phyloP scores from a whole-genome alignment of 495 filamentous ascomycete species.

The Penicillium salamii region DNA sequence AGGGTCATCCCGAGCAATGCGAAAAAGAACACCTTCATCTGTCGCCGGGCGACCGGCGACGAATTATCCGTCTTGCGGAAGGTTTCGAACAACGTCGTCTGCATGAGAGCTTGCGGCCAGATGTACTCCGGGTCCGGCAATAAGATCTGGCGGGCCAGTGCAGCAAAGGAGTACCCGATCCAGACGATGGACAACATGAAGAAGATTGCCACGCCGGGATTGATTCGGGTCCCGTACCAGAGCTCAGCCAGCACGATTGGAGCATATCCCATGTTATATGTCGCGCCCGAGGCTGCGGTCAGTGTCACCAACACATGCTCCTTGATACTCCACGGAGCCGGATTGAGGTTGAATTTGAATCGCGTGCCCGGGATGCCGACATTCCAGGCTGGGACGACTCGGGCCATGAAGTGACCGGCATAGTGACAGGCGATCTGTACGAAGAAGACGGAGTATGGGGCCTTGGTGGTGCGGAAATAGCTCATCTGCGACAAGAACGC shows the following conservation, averaged over 20 bases:
- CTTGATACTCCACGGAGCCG: slow-evolving; percentile 55
- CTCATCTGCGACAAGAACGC: slow-evolving; percentile 54
- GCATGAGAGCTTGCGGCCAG: slow-evolving; percentile 51
- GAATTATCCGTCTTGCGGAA: slow-evolving; percentile 51
- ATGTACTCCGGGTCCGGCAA: slow-evolving; percentile 55
- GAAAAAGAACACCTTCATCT: slow-evolving; percentile 54
- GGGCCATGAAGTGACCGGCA: slow-evolving; percentile 51
- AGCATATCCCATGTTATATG: slow-evolving; percentile 47
- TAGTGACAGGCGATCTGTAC: slow-evolving; percentile 56
- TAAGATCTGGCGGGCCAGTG: slow-evolving; percentile 50
- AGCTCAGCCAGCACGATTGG: slow-evolving; percentile 52
- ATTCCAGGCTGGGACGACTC: slow-evolving; percentile 43
- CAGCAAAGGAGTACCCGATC: slow-evolving; percentile 54
- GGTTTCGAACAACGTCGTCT: slow-evolving; percentile 54
- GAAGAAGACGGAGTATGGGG: slow-evolving; percentile 57
- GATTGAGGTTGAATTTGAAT: slow-evolving; percentile 51
- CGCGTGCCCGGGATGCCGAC: slow-evolving; percentile 47
- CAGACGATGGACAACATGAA: slow-evolving; percentile 59
- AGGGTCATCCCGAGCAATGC: slow-evolving; percentile 47
- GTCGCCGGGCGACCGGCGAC: slow-evolving; percentile 45
- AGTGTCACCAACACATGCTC: slow-evolving; percentile 57
- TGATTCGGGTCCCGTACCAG: slow-evolving; percentile 48
- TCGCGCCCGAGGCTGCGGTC: slow-evolving; percentile 53
- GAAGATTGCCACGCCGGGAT: slow-evolving; percentile 50
- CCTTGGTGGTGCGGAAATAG: slow-evolving; percentile 50